Conservation (phyloP, 2,329 filamentous ascomycete genomes). For the Alternaria brassicae region DNA sequence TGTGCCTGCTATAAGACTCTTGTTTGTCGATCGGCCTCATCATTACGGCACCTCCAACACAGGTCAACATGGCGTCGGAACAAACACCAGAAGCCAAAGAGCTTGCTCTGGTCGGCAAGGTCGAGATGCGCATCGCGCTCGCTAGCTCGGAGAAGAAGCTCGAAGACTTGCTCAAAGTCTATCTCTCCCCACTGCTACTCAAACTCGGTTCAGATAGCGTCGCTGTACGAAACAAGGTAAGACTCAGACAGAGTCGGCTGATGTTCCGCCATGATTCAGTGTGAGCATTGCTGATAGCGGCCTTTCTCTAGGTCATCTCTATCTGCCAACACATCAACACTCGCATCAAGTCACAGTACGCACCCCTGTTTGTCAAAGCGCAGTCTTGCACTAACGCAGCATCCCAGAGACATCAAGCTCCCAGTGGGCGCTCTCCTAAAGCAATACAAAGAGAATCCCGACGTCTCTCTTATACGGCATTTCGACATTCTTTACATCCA, state of each 20-base stretch:
- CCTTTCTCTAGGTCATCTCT: constrained; percentile 62
- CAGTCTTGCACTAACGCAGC: constrained; percentile 18
- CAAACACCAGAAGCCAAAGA: constrained; percentile 68
- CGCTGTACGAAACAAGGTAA: constrained; percentile 78
- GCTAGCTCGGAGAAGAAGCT: constrained; percentile 86
- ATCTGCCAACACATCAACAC: constrained; percentile 77
- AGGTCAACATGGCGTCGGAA: constrained; percentile 42
- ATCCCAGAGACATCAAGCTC: constrained; percentile 67
- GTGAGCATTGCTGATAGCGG: constrained; percentile 43
- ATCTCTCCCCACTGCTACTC: constrained; percentile 80
- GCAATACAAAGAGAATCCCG: constrained; percentile 80
- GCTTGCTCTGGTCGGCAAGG: constrained; percentile 81
- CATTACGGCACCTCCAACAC: constrained; percentile 3
- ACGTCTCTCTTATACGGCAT: constrained; percentile 78
- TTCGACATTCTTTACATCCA: constrained; percentile 90
- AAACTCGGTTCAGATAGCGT: constrained; percentile 84
- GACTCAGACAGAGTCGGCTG: background rate
- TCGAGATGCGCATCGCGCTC: constrained; percentile 83
- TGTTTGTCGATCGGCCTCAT: constrained; percentile 4
- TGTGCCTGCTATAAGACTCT: constrained; percentile 20
- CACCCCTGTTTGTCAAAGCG: constrained; percentile 8
- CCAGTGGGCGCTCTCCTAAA: constrained; percentile 84
- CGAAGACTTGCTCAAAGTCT: constrained; percentile 76
- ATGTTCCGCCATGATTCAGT: background rate
- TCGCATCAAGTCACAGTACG: constrained; percentile 63